Conservation (phyloP, 2,329 filamentous ascomycete species). For the Pseudogymnoascus sp. region DNA sequence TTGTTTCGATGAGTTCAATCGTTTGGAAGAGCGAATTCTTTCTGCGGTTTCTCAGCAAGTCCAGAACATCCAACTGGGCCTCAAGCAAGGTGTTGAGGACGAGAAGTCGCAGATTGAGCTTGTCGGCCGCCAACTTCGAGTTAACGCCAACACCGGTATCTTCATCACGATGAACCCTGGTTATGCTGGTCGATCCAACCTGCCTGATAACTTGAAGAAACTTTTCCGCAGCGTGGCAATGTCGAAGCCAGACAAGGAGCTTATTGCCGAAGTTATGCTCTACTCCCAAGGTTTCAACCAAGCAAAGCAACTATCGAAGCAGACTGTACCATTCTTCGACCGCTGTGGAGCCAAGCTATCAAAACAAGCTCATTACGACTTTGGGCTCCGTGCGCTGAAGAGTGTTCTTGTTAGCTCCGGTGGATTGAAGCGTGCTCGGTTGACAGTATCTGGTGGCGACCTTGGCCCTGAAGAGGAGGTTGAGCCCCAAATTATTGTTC, state of each 20-base stretch:
- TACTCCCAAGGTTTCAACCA: constrained; percentile 99
- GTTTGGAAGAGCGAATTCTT: constrained; percentile 93
- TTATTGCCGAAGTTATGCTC: constrained; percentile 99
- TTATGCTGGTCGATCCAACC: constrained; percentile 93
- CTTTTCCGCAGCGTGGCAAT: constrained; percentile 98
- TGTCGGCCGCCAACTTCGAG: constrained; percentile 80
- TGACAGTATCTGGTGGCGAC: constrained; percentile 51
- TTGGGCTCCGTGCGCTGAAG: constrained; percentile 93
- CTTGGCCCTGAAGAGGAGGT: constrained; percentile 64
- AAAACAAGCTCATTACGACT: constrained; percentile 98
- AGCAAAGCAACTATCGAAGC: constrained; percentile 86
- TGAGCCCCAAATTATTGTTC: constrained; percentile 95
- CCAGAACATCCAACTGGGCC: constrained; percentile 95
- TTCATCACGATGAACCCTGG: constrained; percentile 99
- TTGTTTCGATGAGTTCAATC: constrained; percentile 99
- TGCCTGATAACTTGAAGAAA: constrained; percentile 99
- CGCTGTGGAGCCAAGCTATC: constrained; percentile 74
- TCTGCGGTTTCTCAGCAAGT: constrained; percentile 99
- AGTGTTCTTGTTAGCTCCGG: constrained; percentile 98
- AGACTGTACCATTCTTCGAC: constrained; percentile 98
- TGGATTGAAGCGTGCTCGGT: constrained; percentile 80
- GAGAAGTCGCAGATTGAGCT: constrained; percentile 87
- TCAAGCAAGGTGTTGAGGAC: constrained; percentile 78
- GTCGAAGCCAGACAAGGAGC: constrained; percentile 99
- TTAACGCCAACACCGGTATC: constrained; percentile 91